Evolutionary conservation across 2,329 filamentous ascomycete genomes (phyloP), one percentile per base, ranked within the genome.

Genomic region (Aspergillus aculeatinus): DNA sequence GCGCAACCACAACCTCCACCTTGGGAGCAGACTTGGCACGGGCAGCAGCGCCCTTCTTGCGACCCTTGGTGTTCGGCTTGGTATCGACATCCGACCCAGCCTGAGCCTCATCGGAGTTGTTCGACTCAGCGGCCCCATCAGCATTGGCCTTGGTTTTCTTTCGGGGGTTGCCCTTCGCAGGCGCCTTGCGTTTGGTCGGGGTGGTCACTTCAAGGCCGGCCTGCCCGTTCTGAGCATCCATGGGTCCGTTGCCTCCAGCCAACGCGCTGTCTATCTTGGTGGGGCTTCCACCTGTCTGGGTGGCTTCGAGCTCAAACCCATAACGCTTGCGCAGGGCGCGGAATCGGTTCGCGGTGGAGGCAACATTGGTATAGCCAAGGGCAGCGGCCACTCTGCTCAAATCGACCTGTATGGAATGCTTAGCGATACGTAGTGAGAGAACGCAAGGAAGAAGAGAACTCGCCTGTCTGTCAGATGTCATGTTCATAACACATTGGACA

Each of bases 311-410:
- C 1, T 64, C 61, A 2, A 75, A 58, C 5, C 63, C 63, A 48
- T 69, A 68, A 16, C 66, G 65, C 52, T 72, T 72, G 21, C 67
- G 64, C 10, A 75, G 31, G 1, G 51, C 25, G 21, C 68, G 60
- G 31, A 71, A 67, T 12, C 72, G 67, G 53, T 75, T 75, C 1
- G 61, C 67, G 6, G 68, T 68, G 0, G 69, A 73, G 6, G 51
- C 60, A 12, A 65, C 58, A 54, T 74, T 74, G 55, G 56, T 66
- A 57, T 75, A 74, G 1, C 63, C 64, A 7, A 75, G 39, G 0
- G 63, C 63, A 10, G 58, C 49, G 7, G 67, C 70, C 12, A 74
- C 70, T 1, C 63, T 63, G 16, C 33, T 39, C 23, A 72, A 60
- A 33, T 73, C 70, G 19, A 75, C 65, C 72, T 74, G 48, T 3